A percentile compares a stretch with the other conserved stretches of the same genome.
Evolutionary conservation across 768 basidiomycete genomes (phyloP).

Genomic region (Amanita rubescens): DNA sequence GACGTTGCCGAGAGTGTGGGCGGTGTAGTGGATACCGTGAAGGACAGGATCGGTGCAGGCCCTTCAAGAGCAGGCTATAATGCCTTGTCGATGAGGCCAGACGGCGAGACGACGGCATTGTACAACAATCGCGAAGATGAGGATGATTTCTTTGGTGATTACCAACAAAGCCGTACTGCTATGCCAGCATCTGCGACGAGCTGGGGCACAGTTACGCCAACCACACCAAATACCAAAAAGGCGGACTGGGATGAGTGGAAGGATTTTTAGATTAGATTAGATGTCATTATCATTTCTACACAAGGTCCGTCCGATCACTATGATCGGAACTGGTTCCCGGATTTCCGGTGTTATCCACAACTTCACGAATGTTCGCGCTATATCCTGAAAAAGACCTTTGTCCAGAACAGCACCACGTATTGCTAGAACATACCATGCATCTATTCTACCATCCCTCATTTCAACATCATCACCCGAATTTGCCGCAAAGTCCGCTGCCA

Average conservation of each 20-base stretch:
- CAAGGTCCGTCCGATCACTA: constrained; percentile 28
- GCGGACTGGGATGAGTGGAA: constrained; percentile 77
- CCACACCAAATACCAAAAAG: constrained; percentile 29
- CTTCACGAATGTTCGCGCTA: constrained; percentile 4
- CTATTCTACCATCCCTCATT: constrained; percentile 64
- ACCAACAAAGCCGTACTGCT: constrained; percentile 16
- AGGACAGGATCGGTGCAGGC: constrained; percentile 46
- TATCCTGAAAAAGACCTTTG: constrained; percentile 12
- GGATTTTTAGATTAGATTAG: constrained; percentile 48
- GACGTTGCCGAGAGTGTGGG: constrained; percentile 79
- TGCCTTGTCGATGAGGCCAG: constrained; percentile 36
- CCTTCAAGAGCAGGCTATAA: constrained; percentile 49
- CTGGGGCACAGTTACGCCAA: constrained; percentile 6
- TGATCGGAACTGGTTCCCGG: constrained; percentile 18
- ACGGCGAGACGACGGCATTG: constrained; percentile 51
- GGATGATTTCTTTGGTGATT: constrained; percentile 57
- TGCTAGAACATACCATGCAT: constrained; percentile 50
- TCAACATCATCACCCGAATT: constrained; percentile 71
- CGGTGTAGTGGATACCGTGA: constrained; percentile 58
- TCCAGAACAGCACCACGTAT: constrained; percentile 7
- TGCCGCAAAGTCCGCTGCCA: constrained; percentile 51
- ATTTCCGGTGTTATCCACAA: constrained; percentile 1
- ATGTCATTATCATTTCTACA: constrained; percentile 8
- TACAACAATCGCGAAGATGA: constrained; percentile 60
- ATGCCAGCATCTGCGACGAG: constrained; percentile 5